Evolutionary conservation across 2,329 filamentous ascomycete genomes (phyloP).

Genomic region (Aspergillus vadensis): DNA sequence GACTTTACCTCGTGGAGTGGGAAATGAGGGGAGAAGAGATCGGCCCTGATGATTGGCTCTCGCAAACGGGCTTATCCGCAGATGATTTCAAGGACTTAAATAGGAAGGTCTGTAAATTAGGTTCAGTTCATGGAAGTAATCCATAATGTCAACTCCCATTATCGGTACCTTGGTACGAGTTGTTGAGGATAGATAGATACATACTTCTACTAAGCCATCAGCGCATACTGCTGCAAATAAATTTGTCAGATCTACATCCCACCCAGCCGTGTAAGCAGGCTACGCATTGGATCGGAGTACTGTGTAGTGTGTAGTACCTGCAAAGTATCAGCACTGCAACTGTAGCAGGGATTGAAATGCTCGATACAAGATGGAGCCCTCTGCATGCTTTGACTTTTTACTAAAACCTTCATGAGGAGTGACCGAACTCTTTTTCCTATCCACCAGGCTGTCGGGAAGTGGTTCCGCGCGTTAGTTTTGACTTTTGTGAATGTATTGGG

Average conservation of each 20-base stretch:
- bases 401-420: background rate
- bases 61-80: background rate
- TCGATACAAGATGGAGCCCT: slow-evolving; percentile 3
- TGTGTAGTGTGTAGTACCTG: background rate
- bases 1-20: slow-evolving; percentile 5
- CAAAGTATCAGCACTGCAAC: slow-evolving; percentile 10
- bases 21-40: slow-evolving; percentile 9
- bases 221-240: background rate
- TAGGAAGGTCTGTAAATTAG: background rate
- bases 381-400: background rate
- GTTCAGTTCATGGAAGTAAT: too few relatives aligned
- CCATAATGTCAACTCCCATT: background rate
- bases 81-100: background rate
- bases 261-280: background rate
- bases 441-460: background rate
- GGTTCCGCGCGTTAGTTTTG: slow-evolving; percentile 4
- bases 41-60: background rate
- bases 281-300: background rate
- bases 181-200: background rate
- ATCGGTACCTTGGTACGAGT: background rate
- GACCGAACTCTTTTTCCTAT: background rate
- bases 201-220: background rate
- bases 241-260: background rate
- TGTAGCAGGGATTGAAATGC: slow-evolving; percentile 15
- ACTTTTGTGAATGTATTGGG: too few relatives aligned